Base-by-base conservation (phyloP, 805 yeast genomes). In the Wickerhamomyces ciferrii region DNA sequence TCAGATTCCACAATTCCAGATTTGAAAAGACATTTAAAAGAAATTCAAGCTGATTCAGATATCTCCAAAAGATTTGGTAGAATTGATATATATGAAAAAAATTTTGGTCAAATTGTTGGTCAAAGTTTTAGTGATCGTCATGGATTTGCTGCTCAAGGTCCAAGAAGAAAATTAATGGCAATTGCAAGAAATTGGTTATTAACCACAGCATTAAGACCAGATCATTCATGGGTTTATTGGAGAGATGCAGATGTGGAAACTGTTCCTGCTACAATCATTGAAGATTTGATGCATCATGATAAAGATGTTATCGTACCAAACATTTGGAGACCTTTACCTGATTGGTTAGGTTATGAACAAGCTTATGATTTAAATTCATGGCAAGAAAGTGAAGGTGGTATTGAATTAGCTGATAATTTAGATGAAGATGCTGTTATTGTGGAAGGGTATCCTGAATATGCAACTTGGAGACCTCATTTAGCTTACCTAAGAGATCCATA, bases 211-310 rank as follows among this genome's bases (percentile, higher is more conserved):
- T 66, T 92, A 43, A 84, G 83, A 63, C 97, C 98, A 1, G 83
- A 92, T 63, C 98, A 92, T 63, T 82, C 96, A 8, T 90, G 91
- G 86, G 97, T 92, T 8, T 90, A 91, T 65, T 92, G 98, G 98
- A 75, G 98, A 66, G 98, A 92, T 69, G 96, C 94, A 13, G 98
- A 92, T 66, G 96, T 92, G n/a, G 96, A 91, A 63, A 83, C 91
- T 0, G 81, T 85, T 27, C 96, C 97, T 5, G 75, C 83, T 1
- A 83, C 96, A 1, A 80, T 91, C 50, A 66, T 91, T 51, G 96
- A 91, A 66, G 97, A 91, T 66, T 71, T 91, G 56, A 92, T 92
- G 97, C 86, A 80, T 57, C 96, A 89, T 65, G 81, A 85, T 62
- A 80, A 78, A 61, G 98, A 92, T 63, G 94, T 92, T 25, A 88